phyloP scores from a whole-genome alignment of 2,329 filamentous ascomycete genomes.

The Nothophoma quercina region DNA sequence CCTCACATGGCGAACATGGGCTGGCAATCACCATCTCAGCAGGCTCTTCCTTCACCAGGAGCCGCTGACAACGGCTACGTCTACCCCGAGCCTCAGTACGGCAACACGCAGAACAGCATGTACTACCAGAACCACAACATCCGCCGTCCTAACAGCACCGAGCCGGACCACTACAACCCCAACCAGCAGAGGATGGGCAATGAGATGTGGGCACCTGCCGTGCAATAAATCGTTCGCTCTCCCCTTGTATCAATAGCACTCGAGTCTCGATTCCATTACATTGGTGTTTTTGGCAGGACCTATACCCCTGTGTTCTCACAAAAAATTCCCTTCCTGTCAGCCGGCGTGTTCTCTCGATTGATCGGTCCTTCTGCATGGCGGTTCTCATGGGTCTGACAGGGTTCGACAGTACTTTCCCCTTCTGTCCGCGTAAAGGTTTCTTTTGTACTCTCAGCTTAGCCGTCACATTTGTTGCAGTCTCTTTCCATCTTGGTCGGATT shows the following conservation, averaged over 20 bases:
- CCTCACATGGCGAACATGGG: constrained; percentile 83
- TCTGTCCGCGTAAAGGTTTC: constrained; percentile 25
- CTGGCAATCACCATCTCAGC: constrained; percentile 86
- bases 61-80: constrained; percentile 75
- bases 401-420: constrained; percentile 23
- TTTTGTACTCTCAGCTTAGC: constrained; percentile 32
- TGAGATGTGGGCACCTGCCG: constrained; percentile 53
- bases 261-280: constrained; percentile 42
- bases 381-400: constrained; percentile 34
- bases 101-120: constrained; percentile 65
- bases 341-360: constrained; percentile 40
- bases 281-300: constrained; percentile 49
- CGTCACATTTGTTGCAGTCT: constrained; percentile 38
- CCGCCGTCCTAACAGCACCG: constrained; percentile 77
- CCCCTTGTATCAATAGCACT: constrained; percentile 43
- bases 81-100: constrained; percentile 77
- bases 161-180: constrained; percentile 62
- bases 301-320: constrained; percentile 51
- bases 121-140: constrained; percentile 77
- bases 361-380: constrained; percentile 35
- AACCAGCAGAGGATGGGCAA: constrained; percentile 48
- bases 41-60: constrained; percentile 74
- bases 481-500: constrained; percentile 28
- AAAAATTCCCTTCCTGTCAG: constrained; percentile 43
- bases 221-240: constrained; percentile 45